Evolutionary conservation across 345 rosid species (phyloP).

Genomic region (Populus davidiana): DNA sequence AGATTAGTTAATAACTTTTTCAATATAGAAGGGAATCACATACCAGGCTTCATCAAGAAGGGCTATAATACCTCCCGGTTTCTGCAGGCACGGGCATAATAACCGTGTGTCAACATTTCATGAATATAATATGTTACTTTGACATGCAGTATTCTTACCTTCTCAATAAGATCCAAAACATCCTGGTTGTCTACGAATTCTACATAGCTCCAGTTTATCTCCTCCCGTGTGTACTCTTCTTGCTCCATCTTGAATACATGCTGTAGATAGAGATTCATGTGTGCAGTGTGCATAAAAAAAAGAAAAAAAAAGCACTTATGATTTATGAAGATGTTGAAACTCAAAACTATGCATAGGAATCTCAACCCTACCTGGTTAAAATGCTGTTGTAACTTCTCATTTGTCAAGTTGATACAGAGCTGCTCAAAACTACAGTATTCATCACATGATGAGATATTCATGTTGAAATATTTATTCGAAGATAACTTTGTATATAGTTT

Average conservation of each 20-base stretch:
- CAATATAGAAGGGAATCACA: constrained; percentile 12
- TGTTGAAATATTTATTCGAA: not conserved
- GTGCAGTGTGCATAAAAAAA: constrained; percentile 5
- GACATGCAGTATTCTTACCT: constrained; percentile 30
- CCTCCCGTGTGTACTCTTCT: constrained; percentile 67
- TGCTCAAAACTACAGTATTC: constrained; percentile 58
- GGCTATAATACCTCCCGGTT: constrained; percentile 79
- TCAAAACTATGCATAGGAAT: not conserved
- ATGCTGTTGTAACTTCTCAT: constrained; percentile 78
- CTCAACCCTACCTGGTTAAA: constrained; percentile 58
- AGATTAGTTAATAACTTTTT: not conserved
- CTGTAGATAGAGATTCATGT: constrained; percentile 32
- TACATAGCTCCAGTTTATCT: constrained; percentile 73
- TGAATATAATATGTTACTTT: not conserved
- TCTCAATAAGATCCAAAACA: constrained; percentile 71
- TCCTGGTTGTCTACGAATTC: constrained; percentile 79
- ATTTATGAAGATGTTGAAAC: not conserved
- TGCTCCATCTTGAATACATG: constrained; percentile 83
- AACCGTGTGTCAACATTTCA: not conserved
- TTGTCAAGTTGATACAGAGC: constrained; percentile 74
- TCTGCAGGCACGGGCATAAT: constrained; percentile 43
- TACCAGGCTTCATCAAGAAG: constrained; percentile 82
- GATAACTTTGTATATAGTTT: not conserved
- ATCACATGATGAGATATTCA: constrained; percentile 12
- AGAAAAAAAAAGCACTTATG: not conserved